These are phyloP conservation scores for Candida morakotiae DNA, from an alignment of 805 yeast species.

Conservation along the genomic window DNA sequence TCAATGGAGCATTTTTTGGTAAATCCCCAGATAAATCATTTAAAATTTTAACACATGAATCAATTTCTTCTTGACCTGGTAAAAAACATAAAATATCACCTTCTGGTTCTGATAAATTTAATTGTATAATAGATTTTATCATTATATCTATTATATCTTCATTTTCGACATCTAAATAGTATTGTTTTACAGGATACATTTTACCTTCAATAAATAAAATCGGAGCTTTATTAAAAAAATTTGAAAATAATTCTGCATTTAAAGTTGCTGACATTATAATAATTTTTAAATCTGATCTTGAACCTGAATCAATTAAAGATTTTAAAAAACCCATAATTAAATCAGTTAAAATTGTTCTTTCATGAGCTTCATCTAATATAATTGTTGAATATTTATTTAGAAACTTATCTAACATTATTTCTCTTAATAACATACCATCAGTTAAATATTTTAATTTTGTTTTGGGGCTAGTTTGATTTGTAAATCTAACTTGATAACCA, in stretches of 20 bases:
- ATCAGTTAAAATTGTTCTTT: constrained; percentile 90
- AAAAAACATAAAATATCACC: constrained; percentile 93
- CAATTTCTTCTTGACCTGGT: constrained; percentile 98
- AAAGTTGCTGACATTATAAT: constrained; percentile 96
- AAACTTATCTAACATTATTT: constrained; percentile 70
- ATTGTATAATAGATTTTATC: constrained; percentile 69
- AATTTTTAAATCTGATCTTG: constrained; percentile 58
- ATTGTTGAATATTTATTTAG: constrained; percentile 68
- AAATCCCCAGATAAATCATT: constrained; percentile 58
- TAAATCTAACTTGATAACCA: constrained; percentile 92
- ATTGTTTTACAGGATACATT: constrained; percentile 75
- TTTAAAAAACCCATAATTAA: constrained; percentile 84
- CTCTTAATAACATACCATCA: constrained; percentile 96
- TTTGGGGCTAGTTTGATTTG: constrained; percentile 46
- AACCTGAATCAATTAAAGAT: constrained; percentile 45
- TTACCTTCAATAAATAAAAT: constrained; percentile 86
- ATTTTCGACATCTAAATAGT: constrained; percentile 55
- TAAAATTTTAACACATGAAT: constrained; percentile 66
- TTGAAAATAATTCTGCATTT: constrained; percentile 82
- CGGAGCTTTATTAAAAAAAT: constrained; percentile 76
- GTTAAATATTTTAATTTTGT: constrained; percentile 85
- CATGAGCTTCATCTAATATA: constrained; percentile 96
- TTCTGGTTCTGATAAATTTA: constrained; percentile 71
- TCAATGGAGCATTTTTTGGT: constrained; percentile 69
- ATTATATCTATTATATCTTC: constrained; percentile 84